phyloP scores from a whole-genome alignment of 352 stramenopile species.

The Aphanomyces stellatus region DNA sequence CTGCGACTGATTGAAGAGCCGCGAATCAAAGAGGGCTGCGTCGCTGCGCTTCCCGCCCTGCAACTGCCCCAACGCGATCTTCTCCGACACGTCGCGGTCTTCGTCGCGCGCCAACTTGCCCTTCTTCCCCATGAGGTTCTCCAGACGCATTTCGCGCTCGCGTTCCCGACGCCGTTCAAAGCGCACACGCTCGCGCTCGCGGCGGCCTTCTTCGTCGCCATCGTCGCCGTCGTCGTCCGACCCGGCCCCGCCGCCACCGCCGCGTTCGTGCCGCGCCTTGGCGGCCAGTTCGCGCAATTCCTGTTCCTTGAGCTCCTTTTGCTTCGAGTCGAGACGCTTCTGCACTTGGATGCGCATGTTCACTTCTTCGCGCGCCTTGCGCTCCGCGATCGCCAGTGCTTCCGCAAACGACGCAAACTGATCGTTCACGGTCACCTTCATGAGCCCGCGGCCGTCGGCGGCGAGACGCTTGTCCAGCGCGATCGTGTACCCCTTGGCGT shows the following conservation, averaged over 20 bases:
- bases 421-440: slow-evolving; percentile 95
- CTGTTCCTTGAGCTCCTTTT: slow-evolving; percentile 95
- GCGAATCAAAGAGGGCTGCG: slow-evolving; percentile 93
- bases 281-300: slow-evolving; percentile 92
- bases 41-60: slow-evolving; percentile 78
- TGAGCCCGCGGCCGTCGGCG: slow-evolving; percentile 93
- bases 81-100: slow-evolving; percentile 97
- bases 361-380: slow-evolving; percentile 95
- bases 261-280: slow-evolving; percentile 89
- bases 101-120: slow-evolving; percentile 90
- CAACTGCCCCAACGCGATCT: slow-evolving; percentile 96
- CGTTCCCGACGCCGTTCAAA: slow-evolving; percentile 91
- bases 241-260: slow-evolving; percentile 31
- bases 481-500: slow-evolving; percentile 98
- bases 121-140: slow-evolving; percentile 88
- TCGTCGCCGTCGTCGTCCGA: slow-evolving; percentile 31
- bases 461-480: slow-evolving; percentile 98
- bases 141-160: slow-evolving; percentile 91
- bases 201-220: slow-evolving; percentile 33
- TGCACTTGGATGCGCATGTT: slow-evolving; percentile 88
- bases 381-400: slow-evolving; percentile 95
- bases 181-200: slow-evolving; percentile 71
- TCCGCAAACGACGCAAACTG: slow-evolving; percentile 98
- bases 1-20: slow-evolving; percentile 97
- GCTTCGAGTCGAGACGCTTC: slow-evolving; percentile 82